Evolutionary conservation across 179 eudicot species (phyloP), one percentile per base, ranked within the genome.

Genomic region (Camellia oleifera): DNA sequence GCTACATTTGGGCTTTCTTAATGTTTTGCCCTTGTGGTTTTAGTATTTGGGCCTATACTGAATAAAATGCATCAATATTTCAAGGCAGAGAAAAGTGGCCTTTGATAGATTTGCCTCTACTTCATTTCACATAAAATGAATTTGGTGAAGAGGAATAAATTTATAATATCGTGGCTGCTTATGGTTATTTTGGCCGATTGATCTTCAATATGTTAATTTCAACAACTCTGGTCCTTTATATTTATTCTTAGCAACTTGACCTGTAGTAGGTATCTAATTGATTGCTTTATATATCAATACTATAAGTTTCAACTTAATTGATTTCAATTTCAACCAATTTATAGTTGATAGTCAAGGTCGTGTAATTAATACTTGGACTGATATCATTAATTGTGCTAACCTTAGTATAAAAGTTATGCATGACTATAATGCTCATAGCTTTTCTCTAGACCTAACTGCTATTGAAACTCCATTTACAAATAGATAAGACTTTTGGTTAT

Each of bases 331-430:
- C 14, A 11, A 54, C 58, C 13, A 54, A 54, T 54, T 0, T 54
- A 15, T 54, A 54, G 65, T 61, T 61, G 23, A 64, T 64, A 23
- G 69, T 64, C 69, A 64, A 18, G 69, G 69, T 9, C 42, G 44
- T 23, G 74, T 67, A 53, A 78, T 66, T 78, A 68, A 67, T 54
- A 68, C 65, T 54, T 66, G 74, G 80, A 65, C 60, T 50, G 73
- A 78, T 66, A 78, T 78, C 65, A 66, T 68, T 54, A 78, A 78
- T 32, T 45, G 64, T 78, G 80, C 62, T 61, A 76, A 76, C 69
- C 68, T 76, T 76, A 56, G 78, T 60, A 75, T 2, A 7, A 7
- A 48, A 48, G 52, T 48, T 48, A 48, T 48, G 52, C 52, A 48
- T 48, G 52, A 48, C 3, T 7, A 48, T 48, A 48, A 7, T 48